Conservation (phyloP, 2,329 filamentous ascomycete genomes). For the Cladophialophora yegresii region DNA sequence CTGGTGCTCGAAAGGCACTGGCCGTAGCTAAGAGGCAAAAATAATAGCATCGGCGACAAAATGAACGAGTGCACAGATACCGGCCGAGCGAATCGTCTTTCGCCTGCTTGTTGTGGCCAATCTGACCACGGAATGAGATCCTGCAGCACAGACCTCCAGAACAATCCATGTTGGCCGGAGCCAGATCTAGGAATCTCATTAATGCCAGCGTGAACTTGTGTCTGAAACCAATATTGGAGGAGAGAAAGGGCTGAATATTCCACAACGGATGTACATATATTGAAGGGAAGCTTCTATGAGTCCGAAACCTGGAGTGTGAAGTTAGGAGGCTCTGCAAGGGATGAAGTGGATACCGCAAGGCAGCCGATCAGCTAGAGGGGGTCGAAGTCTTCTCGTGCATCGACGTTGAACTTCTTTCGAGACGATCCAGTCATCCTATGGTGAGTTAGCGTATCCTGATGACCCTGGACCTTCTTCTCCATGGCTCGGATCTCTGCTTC, state of each 20-base stretch:
- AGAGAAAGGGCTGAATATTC: conserved; percentile 8
- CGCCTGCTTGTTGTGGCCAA: conserved; percentile 16
- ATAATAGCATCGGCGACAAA: background rate
- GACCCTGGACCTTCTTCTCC: conserved; percentile 90
- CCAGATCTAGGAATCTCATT: conserved; percentile 1
- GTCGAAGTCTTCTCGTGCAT: conserved; percentile 63
- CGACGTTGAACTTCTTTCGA: conserved; percentile 85
- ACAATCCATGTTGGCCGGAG: background rate
- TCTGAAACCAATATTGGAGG: conserved; percentile 20
- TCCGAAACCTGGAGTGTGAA: conserved; percentile 1
- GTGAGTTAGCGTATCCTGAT: conserved; percentile 86
- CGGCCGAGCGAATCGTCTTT: background rate
- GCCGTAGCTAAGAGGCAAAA: conserved; percentile 11
- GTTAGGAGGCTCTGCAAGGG: conserved; percentile 28
- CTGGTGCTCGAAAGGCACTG: conserved; percentile 5
- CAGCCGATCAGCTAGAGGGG: conserved; percentile 19
- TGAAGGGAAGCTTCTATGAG: conserved; percentile 10
- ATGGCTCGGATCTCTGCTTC: conserved; percentile 97
- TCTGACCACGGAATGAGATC: conserved; percentile 22
- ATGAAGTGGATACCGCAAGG: conserved; percentile 9
- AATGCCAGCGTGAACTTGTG: background rate
- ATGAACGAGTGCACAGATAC: conserved; percentile 7
- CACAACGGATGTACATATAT: conserved; percentile 8
- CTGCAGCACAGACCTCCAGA: conserved; percentile 5
- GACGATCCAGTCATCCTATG: conserved; percentile 79